Evolutionary conservation across 208 protist genomes (phyloP), one percentile per base, ranked within the genome.

Genomic region (Trypanosoma cruzi): DNA sequence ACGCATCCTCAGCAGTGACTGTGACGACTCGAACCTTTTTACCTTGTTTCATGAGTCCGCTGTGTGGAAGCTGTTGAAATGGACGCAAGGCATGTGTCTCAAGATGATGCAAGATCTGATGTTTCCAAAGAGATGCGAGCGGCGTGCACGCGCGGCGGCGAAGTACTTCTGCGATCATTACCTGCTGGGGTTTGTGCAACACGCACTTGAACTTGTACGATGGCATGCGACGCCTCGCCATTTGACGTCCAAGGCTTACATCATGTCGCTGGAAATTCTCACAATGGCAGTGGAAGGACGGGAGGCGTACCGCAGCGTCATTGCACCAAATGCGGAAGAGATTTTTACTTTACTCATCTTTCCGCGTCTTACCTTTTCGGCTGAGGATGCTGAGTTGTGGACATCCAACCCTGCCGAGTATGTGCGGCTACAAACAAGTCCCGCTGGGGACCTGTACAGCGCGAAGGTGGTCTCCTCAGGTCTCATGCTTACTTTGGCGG

Each of bases 371-470:
- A 83, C 81, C 71, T 97, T 94, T 66, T 92, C 83, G n/a, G 46
- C 60, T 3, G 79, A 81, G 28, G 95, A 98, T 62, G 69, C 67
- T 29, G 94, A 97, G 76, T 69, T 98, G 4, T 98, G 86, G 88
- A 62, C 79, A 37, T 61, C 78, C 56, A 97, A 98, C 77, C 94
- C 94, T 29, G 82, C 93, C 54, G 95, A 98, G 75, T 98, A 94
- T 75, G 73, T 98, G 31, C 84, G 90, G 55, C 86, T 84, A 77
- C 90, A 96, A 75, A 86, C 81, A 52, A 94, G 83, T 68, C 74
- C 92, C 6, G 58, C 66, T 11, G 84, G 86, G 22, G 88, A 97
- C 68, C 68, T 97, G 13, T 97, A 84, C 68, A 97, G 77, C 58
- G 74, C 93, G 16, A 86, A 89, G 60, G 78, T 94, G 1, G 83